A percentile compares a stretch with the other conserved stretches of the same genome.
Evolutionary conservation across 2,329 filamentous ascomycete genomes (phyloP).

Genomic region (Penicillium thymicola): DNA sequence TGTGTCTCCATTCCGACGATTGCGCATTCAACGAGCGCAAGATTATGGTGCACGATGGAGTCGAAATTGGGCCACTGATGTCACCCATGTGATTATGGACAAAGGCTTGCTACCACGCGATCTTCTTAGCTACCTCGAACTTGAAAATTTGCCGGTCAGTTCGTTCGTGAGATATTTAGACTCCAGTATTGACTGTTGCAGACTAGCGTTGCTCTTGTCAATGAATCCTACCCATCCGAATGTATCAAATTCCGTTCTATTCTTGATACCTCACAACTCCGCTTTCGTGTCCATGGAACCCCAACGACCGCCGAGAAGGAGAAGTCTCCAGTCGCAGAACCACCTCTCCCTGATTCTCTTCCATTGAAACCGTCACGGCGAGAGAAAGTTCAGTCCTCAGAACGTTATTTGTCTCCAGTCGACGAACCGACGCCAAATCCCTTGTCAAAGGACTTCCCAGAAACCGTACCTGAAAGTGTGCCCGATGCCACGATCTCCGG

Average conservation of each 20-base stretch:
- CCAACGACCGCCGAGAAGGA: constrained; percentile 11
- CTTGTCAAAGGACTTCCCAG: neutral
- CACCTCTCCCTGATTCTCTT: constrained; percentile 16
- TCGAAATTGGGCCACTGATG: constrained; percentile 50
- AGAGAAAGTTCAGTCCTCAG: constrained; percentile 14
- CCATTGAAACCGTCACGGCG: constrained; percentile 29
- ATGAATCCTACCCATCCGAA: constrained; percentile 66
- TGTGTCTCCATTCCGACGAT: constrained; percentile 61
- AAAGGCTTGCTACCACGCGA: constrained; percentile 62
- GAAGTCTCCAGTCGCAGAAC: constrained; percentile 11
- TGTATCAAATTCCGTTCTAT: constrained; percentile 60
- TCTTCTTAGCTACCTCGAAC: constrained; percentile 56
- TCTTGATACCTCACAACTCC: constrained; percentile 55
- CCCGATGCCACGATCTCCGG: neutral
- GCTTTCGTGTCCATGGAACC: constrained; percentile 45
- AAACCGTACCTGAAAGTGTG: neutral
- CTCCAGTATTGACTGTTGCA: constrained; percentile 20
- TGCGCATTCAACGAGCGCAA: constrained; percentile 70
- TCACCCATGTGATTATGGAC: constrained; percentile 81
- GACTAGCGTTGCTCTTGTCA: constrained; percentile 54
- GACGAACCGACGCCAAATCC: neutral
- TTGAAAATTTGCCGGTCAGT: constrained; percentile 49
- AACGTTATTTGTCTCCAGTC: constrained; percentile 13
- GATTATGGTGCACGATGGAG: constrained; percentile 74
- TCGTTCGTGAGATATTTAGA: neutral